These are phyloP conservation scores for Trichoderma sp. DNA, from an alignment of 2,329 filamentous ascomycete genomes.

Conservation along the genomic window DNA sequence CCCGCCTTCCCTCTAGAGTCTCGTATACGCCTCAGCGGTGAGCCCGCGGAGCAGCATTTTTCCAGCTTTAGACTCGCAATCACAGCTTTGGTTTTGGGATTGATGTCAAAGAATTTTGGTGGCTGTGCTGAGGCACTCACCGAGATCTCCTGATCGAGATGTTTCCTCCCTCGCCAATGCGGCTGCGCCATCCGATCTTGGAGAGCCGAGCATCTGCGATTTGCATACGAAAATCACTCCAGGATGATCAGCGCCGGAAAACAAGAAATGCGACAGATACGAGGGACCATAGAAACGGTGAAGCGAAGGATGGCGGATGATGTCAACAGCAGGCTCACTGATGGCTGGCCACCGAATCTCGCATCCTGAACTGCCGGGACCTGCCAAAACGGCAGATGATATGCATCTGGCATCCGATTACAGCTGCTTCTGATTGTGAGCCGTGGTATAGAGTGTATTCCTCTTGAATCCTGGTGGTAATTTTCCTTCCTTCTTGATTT, in stretches of 20 bases:
- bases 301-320: background rate
- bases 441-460: conserved; percentile 5
- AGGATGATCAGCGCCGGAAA: background rate
- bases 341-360: background rate
- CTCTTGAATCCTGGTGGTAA: background rate
- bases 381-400: conserved; percentile 11
- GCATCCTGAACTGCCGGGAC: conserved; percentile 3
- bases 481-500: background rate
- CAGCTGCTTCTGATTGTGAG: conserved; percentile 3
- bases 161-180: background rate
- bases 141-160: background rate
- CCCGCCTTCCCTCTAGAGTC: background rate
- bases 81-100: background rate
- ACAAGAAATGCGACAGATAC: background rate
- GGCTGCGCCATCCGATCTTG: conserved; percentile 14
- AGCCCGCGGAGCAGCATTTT: background rate
- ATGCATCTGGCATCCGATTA: background rate
- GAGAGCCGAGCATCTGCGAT: background rate
- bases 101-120: conserved; percentile 9
- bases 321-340: background rate
- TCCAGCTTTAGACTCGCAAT: background rate
- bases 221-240: background rate
- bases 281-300: background rate
- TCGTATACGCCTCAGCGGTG: background rate
- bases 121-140: background rate